Evolutionary conservation across 306 rosid genomes (phyloP).

Genomic region (Cucurbita pepo): DNA sequence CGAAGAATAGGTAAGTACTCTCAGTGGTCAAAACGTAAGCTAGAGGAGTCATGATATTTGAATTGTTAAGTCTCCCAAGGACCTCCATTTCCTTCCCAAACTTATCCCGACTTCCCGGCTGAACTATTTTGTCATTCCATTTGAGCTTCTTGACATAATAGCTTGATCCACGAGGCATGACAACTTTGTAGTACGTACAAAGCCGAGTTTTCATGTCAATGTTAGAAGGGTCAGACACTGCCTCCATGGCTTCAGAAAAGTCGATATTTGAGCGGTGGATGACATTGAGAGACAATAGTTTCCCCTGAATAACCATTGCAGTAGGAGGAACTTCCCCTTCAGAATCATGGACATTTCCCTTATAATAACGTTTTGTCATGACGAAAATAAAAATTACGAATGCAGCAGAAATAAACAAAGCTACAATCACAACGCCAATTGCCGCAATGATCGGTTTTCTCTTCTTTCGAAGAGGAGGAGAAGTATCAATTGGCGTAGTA

Average conservation of each 20-base stretch:
- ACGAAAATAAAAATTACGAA: slow-evolving; percentile 15
- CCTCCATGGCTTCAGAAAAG: slow-evolving; percentile 62
- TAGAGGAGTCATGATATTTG: slow-evolving; percentile 85
- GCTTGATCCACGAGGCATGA: slow-evolving; percentile 57
- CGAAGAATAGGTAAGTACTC: slow-evolving; percentile 53
- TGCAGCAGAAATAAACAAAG: slow-evolving; percentile 27
- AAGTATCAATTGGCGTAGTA: not conserved
- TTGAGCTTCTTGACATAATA: slow-evolving; percentile 77
- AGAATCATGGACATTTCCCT: slow-evolving; percentile 27
- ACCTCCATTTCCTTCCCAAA: slow-evolving; percentile 42
- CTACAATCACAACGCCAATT: slow-evolving; percentile 31
- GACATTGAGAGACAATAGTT: slow-evolving; percentile 39
- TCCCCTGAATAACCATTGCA: slow-evolving; percentile 37
- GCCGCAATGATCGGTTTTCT: slow-evolving; percentile 19
- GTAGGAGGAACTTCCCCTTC: slow-evolving; percentile 23
- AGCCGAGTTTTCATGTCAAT: slow-evolving; percentile 55
- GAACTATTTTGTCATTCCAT: slow-evolving; percentile 64
- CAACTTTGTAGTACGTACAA: slow-evolving; percentile 64
- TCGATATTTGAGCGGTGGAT: slow-evolving; percentile 63
- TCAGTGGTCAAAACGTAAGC: slow-evolving; percentile 55
- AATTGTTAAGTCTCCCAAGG: slow-evolving; percentile 67
- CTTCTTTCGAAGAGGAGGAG: slow-evolving; percentile 3
- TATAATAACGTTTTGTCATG: slow-evolving; percentile 25
- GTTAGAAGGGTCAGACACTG: slow-evolving; percentile 40
- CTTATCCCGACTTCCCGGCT: slow-evolving; percentile 35